Evolutionary conservation across 1,284 basidiomycete species (phyloP), one percentile per base, ranked within the genome.

Genomic region (Ustilago tritici): DNA sequence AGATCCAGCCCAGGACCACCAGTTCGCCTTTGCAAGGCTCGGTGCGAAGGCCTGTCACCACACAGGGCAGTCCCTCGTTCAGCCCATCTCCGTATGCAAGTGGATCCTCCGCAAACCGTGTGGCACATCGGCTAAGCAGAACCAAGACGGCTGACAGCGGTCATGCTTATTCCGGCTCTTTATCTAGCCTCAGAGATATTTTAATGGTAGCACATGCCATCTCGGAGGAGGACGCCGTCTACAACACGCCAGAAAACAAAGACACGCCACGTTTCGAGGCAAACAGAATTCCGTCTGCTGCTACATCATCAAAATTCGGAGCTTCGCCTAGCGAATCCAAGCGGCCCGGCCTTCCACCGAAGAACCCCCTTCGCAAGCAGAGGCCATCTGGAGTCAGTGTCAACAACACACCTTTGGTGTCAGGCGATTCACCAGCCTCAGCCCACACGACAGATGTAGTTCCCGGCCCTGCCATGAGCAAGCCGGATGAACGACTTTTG

Each of bases 321-420:
- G 40, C 41, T 9, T 65, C 68, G 5, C 65, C 65, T 2, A 35
- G 19, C 50, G 69, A 65, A 7, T 34, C 47, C 4, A 62, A 34
- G 54, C 56, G 63, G 35, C 76, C 76, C 7, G 76, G 76, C 3
- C 49, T 78, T 15, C 76, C 76, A 12, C 76, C 76, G 4, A 78
- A 78, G 59, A 78, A 78, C 53, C 76, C 76, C 12, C 59, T 78
- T 2, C 76, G 76, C 12, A 74, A 65, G 17, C 71, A 74, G n/a
- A 53, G 67, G 32, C 75, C 75, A 7, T 63, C 73, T 4, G 58
- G 19, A 17, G 54, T 65, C 19, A 73, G 70, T 41, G 58, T 53
- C 38, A 35, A 36, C 36, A 47, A 49, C 28, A 67, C 70, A 6
- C 70, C 70, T 7, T 68, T 58, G 4, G 17, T 58, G 14, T 53